Conservation (phyloP, 164 flowering plant genomes). For the Aristolochia contorta region DNA sequence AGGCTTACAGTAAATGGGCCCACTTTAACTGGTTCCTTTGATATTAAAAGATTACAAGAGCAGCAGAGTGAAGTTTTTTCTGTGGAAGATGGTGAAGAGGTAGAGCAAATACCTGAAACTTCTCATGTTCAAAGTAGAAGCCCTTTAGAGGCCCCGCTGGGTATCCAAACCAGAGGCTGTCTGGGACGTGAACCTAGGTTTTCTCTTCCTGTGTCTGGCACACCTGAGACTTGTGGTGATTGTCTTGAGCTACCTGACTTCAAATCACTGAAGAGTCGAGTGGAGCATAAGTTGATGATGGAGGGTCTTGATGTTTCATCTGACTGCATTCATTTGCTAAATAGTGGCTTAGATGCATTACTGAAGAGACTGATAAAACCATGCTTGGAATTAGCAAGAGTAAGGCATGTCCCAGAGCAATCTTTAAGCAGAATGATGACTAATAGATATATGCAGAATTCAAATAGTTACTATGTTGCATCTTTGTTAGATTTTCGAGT, state of each 20-base stretch:
- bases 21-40: constrained; percentile 6
- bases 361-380: constrained; percentile 68
- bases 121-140: constrained; percentile 70
- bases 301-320: constrained; percentile 29
- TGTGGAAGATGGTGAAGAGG: constrained; percentile 92
- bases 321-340: constrained; percentile 57
- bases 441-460: constrained; percentile 13
- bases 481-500: constrained; percentile 54
- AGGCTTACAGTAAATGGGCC: constrained; percentile 3
- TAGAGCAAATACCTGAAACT: constrained; percentile 62
- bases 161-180: constrained; percentile 37
- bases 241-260: constrained; percentile 60
- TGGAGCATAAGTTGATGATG: constrained; percentile 46
- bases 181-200: constrained; percentile 26
- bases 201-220: constrained; percentile 1
- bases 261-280: constrained; percentile 32
- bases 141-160: constrained; percentile 77
- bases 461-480: constrained; percentile 14
- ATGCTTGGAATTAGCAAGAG: constrained; percentile 42
- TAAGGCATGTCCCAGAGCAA: constrained; percentile 25
- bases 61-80: constrained; percentile 67
- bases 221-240: constrained; percentile 35
- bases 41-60: constrained; percentile 30
- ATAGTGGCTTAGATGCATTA: constrained; percentile 58
- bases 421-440: constrained; percentile 14